A percentile compares a stretch with the other conserved stretches of the same genome.
Conservation (phyloP, 2,329 filamentous ascomycete genomes). For the Hypomyces rosellus region DNA sequence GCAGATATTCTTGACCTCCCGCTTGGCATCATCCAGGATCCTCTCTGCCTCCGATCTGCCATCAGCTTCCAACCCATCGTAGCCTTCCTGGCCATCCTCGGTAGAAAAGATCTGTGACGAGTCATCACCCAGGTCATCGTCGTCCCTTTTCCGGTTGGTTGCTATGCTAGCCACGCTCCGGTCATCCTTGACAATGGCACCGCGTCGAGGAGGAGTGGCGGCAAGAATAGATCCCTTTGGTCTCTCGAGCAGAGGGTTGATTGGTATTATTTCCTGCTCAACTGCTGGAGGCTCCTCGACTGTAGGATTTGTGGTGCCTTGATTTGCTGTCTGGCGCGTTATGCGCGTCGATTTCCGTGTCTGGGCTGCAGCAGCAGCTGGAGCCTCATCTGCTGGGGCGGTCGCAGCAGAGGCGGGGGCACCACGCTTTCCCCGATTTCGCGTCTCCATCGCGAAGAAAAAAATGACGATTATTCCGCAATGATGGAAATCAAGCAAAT, state of each 20-base stretch:
- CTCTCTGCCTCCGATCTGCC: conserved; percentile 3
- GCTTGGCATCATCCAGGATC: background rate
- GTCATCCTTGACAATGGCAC: conserved; percentile 13
- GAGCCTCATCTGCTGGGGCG: background rate
- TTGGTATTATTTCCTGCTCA: no score
- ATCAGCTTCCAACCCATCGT: background rate
- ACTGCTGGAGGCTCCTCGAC: no score
- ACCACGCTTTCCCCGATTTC: conserved; percentile 12
- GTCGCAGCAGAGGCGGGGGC: conserved; percentile 5
- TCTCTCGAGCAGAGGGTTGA: background rate
- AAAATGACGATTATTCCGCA: background rate
- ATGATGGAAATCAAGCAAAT: no score
- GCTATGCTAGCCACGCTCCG: conserved; percentile 14
- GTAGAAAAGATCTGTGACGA: background rate
- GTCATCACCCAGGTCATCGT: conserved; percentile 16
- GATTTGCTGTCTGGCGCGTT: conserved; percentile 10
- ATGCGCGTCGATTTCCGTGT: conserved; percentile 14
- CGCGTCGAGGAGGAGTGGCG: conserved; percentile 18
- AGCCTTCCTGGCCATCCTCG: background rate
- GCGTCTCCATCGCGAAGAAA: conserved; percentile 15
- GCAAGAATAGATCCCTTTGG: conserved; percentile 10
- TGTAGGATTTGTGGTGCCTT: background rate
- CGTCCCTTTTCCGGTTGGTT: conserved; percentile 14
- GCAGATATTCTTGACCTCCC: conserved; percentile 15
- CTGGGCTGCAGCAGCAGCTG: background rate